These are phyloP conservation scores for Porcisia hertigi DNA, from an alignment of 208 protist species.

Conservation along the genomic window DNA sequence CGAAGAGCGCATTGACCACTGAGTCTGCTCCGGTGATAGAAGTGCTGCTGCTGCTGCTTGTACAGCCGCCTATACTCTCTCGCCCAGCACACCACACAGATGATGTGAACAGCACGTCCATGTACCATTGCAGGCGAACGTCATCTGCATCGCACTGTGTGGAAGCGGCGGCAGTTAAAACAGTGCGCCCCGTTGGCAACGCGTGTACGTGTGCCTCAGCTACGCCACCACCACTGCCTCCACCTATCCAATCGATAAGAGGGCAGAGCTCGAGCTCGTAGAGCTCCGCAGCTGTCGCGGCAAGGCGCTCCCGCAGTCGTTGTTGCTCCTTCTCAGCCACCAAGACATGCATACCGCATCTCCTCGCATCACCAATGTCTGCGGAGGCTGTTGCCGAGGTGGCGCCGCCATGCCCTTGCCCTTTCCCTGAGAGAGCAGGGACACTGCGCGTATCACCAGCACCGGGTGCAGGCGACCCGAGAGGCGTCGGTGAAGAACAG, in stretches of 20 bases:
- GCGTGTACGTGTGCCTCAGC: not conserved
- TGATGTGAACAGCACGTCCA: conserved; percentile 21
- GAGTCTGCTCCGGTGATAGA: not conserved
- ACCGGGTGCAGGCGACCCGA: not conserved
- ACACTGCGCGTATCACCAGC: not conserved
- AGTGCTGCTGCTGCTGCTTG: not conserved
- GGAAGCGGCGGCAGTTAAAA: not conserved
- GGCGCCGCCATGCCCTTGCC: not conserved
- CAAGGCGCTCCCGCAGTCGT: conserved; percentile 7
- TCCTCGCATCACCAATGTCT: not conserved
- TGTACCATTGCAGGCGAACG: conserved; percentile 22
- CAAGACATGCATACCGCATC: conserved; percentile 4
- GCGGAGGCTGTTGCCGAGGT: not conserved
- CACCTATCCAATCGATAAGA: not conserved
- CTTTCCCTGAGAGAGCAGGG: not conserved
- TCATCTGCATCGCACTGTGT: conserved; percentile 9
- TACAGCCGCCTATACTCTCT: not conserved
- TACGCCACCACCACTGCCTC: not conserved
- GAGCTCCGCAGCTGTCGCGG: conserved; percentile 7
- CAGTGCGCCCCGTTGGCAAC: not conserved
- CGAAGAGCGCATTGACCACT: not conserved
- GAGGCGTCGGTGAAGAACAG: not conserved
- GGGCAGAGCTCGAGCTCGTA: conserved; percentile 23
- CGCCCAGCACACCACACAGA: conserved; percentile 11
- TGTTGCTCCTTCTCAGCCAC: conserved; percentile 4